These are phyloP conservation scores for Curvularia verruculosa DNA, from an alignment of 2,329 filamentous ascomycete species.

Conservation along the genomic window DNA sequence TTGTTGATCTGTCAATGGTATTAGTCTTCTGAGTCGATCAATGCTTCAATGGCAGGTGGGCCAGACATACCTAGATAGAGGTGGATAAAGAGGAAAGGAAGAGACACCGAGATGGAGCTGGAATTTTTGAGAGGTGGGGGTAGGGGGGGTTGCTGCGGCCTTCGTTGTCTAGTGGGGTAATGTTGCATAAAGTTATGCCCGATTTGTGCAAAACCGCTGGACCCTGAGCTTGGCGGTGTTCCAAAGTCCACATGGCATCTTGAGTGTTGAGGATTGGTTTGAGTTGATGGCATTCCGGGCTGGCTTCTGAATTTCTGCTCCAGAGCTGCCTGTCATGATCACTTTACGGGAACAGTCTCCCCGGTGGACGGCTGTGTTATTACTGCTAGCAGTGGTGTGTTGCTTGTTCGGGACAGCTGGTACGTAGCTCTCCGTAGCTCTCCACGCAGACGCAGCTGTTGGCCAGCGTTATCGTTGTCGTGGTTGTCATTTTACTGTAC, in stretches of 20 bases:
- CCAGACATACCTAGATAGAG: conserved; percentile 25
- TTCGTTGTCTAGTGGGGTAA: conserved; percentile 19
- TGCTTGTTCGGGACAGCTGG: conserved; percentile 46
- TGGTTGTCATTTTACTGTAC: neutral
- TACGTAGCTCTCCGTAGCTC: conserved; percentile 33
- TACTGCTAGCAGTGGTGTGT: conserved; percentile 43
- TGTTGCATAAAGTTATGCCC: conserved; percentile 18
- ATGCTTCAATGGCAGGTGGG: conserved; percentile 52
- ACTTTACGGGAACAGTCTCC: conserved; percentile 48
- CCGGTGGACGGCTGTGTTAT: conserved; percentile 64
- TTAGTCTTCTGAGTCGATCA: conserved; percentile 57
- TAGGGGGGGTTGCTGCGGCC: conserved; percentile 21
- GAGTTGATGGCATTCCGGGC: conserved; percentile 20
- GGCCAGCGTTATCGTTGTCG: neutral
- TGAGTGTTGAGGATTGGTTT: conserved; percentile 8
- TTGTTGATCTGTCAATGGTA: conserved; percentile 45
- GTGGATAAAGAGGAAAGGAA: conserved; percentile 11
- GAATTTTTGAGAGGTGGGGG: conserved; percentile 41
- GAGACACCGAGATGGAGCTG: conserved; percentile 23
- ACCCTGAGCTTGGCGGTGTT: conserved; percentile 18
- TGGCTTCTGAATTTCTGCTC: conserved; percentile 21
- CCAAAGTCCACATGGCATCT: conserved; percentile 26
- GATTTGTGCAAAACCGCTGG: conserved; percentile 10
- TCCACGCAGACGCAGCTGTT: neutral
- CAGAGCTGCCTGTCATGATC: conserved; percentile 38